phyloP scores from a whole-genome alignment of 768 basidiomycete species.

The Rossbeevera mucosa region DNA sequence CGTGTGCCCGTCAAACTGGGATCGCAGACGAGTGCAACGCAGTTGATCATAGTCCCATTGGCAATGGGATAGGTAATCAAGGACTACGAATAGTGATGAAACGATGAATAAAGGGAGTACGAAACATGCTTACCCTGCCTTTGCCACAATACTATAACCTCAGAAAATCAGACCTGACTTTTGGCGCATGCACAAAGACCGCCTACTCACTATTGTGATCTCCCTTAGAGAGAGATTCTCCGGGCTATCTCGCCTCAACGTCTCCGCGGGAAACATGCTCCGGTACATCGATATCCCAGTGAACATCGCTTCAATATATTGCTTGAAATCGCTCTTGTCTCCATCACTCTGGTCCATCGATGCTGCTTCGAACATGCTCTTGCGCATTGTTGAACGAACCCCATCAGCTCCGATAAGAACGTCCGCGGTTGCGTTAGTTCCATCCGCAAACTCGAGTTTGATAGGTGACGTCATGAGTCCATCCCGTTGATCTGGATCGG shows the following conservation, averaged over 20 bases:
- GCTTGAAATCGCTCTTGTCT: background rate
- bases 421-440: slow-evolving; percentile 31
- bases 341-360: background rate
- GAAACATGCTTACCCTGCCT: slow-evolving; percentile 1
- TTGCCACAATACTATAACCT: slow-evolving; percentile 12
- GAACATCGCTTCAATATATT: slow-evolving; percentile 31
- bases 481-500: slow-evolving; percentile 2
- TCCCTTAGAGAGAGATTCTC: slow-evolving; percentile 17
- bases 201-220: slow-evolving; percentile 18
- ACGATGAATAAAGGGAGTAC: background rate
- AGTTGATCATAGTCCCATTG: slow-evolving; percentile 34
- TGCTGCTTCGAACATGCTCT: slow-evolving; percentile 17
- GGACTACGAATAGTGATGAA: slow-evolving; percentile 25
- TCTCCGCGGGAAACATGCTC: slow-evolving; percentile 31
- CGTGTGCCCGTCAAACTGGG: slow-evolving; percentile 25
- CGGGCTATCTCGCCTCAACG: slow-evolving; percentile 23
- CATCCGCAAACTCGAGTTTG: slow-evolving; percentile 13
- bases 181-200: no score
- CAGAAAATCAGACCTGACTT: slow-evolving; percentile 7
- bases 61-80: slow-evolving; percentile 39
- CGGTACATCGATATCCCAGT: slow-evolving; percentile 41
- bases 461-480: slow-evolving; percentile 25
- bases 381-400: slow-evolving; percentile 30
- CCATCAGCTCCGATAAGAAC: slow-evolving; percentile 47
- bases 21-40: slow-evolving; percentile 31